A percentile compares a stretch with the other conserved stretches of the same genome.
phyloP scores from a whole-genome alignment of 352 stramenopile genomes.

The Phytophthora fragariaefolia region DNA sequence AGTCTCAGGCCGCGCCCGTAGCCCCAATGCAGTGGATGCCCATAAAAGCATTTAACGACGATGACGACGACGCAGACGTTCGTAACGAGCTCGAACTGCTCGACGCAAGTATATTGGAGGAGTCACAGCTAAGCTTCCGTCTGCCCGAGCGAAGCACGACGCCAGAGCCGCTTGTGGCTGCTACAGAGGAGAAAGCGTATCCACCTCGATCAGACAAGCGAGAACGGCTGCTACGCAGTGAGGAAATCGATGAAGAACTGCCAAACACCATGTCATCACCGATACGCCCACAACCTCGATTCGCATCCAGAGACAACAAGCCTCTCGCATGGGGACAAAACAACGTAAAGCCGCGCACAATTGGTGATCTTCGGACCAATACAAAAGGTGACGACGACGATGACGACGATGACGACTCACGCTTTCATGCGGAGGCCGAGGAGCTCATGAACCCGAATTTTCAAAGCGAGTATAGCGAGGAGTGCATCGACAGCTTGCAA shows the following conservation, averaged over 20 bases:
- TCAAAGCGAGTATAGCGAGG: constrained; percentile 80
- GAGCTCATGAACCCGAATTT: constrained; percentile 85
- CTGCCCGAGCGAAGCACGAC: constrained; percentile 66
- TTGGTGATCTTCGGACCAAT: constrained; percentile 14
- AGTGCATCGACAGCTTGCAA: constrained; percentile 79
- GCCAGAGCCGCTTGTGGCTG: constrained; percentile 50
- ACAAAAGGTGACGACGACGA: constrained; percentile 32
- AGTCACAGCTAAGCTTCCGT: constrained; percentile 58
- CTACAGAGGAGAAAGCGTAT: constrained; percentile 35
- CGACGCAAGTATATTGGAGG: constrained; percentile 51
- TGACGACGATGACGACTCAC: constrained; percentile 41
- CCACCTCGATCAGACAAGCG: not conserved
- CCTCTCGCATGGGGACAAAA: constrained; percentile 23
- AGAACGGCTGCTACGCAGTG: not conserved
- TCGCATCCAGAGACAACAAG: constrained; percentile 13
- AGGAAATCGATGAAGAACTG: constrained; percentile 23
- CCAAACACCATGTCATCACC: constrained; percentile 5
- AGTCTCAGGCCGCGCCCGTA: constrained; percentile 15
- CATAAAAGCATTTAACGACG: constrained; percentile 33
- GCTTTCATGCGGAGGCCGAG: constrained; percentile 63
- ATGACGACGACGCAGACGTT: constrained; percentile 46
- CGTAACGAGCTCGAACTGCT: constrained; percentile 57
- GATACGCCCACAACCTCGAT: constrained; percentile 13
- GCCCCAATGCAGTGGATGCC: constrained; percentile 56
- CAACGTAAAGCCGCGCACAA: constrained; percentile 10